These are phyloP conservation scores for Sugiyamaella americana DNA, from an alignment of 805 yeast genomes.

Conservation along the genomic window DNA sequence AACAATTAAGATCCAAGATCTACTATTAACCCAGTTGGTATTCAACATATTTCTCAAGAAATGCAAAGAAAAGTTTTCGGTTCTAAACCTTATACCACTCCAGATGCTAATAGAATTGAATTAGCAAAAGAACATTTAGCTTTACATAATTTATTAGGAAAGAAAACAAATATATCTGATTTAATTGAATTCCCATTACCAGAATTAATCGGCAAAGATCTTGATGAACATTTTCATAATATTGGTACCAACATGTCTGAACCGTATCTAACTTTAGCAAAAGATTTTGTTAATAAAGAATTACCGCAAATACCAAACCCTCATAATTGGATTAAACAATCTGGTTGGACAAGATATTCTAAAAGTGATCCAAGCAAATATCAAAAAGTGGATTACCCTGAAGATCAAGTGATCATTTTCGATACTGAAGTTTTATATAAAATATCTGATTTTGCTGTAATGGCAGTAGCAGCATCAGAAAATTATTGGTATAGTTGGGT, in stretches of 20 bases:
- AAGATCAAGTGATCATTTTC: slow-evolving; percentile 67
- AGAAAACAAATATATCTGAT: slow-evolving; percentile 53
- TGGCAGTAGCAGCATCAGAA: slow-evolving; percentile 73
- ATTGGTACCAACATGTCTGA: slow-evolving; percentile 51
- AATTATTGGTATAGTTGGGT: slow-evolving; percentile 94
- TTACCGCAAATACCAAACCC: slow-evolving; percentile 39
- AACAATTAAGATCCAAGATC: background rate
- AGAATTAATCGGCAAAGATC: slow-evolving; percentile 54
- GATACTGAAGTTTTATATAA: slow-evolving; percentile 88
- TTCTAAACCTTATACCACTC: slow-evolving; percentile 12
- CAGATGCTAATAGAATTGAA: slow-evolving; percentile 36
- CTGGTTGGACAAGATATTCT: slow-evolving; percentile 82
- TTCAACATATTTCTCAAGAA: slow-evolving; percentile 24
- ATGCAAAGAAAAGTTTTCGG: slow-evolving; percentile 24
- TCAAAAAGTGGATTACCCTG: slow-evolving; percentile 60
- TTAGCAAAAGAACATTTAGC: slow-evolving; percentile 56
- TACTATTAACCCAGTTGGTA: slow-evolving; percentile 29
- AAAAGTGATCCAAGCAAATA: slow-evolving; percentile 45
- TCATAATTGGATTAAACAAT: slow-evolving; percentile 44
- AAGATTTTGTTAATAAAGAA: slow-evolving; percentile 37
- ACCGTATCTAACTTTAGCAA: slow-evolving; percentile 52
- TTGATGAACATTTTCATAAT: slow-evolving; percentile 81
- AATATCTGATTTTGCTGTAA: slow-evolving; percentile 61
- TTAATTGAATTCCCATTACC: slow-evolving; percentile 58
- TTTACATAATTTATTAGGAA: slow-evolving; percentile 65